phyloP scores from a whole-genome alignment of 1,139 yeast genomes.

The Ogataea hybrid region DNA sequence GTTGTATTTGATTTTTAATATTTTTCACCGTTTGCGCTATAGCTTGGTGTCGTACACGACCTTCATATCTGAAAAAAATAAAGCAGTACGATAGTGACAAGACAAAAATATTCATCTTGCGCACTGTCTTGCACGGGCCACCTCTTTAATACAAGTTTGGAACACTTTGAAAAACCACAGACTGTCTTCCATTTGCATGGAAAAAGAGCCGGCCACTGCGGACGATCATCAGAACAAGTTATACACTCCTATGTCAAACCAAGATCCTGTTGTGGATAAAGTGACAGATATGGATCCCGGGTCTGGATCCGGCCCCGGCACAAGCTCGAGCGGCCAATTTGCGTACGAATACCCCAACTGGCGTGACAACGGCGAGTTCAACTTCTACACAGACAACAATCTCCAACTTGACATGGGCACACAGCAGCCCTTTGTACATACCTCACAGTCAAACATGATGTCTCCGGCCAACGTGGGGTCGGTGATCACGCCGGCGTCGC shows the following conservation, averaged over 20 bases:
- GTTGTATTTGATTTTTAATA: neutral
- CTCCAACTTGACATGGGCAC: constrained; percentile 20
- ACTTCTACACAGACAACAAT: constrained; percentile 24
- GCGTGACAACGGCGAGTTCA: constrained; percentile 29
- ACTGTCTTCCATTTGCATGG: neutral
- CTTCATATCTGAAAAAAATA: constrained; percentile 1
- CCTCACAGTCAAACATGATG: constrained; percentile 19
- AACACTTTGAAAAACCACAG: neutral
- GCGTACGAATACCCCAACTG: constrained; percentile 29
- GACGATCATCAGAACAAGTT: neutral
- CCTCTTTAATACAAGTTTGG: neutral
- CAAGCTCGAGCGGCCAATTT: neutral
- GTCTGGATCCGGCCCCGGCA: constrained; percentile 2
- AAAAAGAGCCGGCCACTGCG: neutral
- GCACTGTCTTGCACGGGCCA: neutral
- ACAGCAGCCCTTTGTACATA: constrained; percentile 12
- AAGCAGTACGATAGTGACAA: constrained; percentile 7
- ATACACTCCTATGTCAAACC: constrained; percentile 7
- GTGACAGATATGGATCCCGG: constrained; percentile 5
- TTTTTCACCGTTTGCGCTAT: constrained; percentile 2
- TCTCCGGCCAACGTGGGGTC: constrained; percentile 23
- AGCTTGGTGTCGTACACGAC: constrained; percentile 2
- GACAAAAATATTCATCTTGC: neutral
- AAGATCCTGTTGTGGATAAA: constrained; percentile 6
- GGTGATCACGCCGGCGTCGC: constrained; percentile 23